Conservation (phyloP, 2,329 filamentous ascomycete genomes). For the Colletotrichum brevisporum region DNA sequence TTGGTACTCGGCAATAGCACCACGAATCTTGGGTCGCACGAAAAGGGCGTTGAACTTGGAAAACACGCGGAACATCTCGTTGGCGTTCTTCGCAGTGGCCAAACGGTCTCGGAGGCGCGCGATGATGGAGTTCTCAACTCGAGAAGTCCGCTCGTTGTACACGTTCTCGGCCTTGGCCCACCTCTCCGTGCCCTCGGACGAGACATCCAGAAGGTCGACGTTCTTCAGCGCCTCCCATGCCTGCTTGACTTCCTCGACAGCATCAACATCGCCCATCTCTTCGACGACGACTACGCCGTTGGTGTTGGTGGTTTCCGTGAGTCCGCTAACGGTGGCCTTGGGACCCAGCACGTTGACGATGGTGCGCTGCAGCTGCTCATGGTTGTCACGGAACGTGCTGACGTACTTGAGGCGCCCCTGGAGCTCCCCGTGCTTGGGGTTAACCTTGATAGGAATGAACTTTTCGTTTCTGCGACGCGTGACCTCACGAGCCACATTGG, state of each 20-base stretch:
- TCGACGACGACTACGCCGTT: constrained; percentile 83
- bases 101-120: constrained; percentile 91
- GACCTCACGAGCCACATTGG: constrained; percentile 95
- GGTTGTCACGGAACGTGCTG: constrained; percentile 93
- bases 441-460: constrained; percentile 98
- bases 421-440: constrained; percentile 86
- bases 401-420: constrained; percentile 95
- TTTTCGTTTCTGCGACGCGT: constrained; percentile 95
- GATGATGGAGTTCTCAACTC: constrained; percentile 99
- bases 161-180: constrained; percentile 96
- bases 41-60: constrained; percentile 99
- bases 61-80: constrained; percentile 99
- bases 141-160: constrained; percentile 97
- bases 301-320: constrained; percentile 63
- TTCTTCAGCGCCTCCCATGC: constrained; percentile 95
- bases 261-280: constrained; percentile 97
- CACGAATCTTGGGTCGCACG: constrained; percentile 97
- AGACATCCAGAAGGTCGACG: constrained; percentile 94
- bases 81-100: constrained; percentile 95
- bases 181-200: constrained; percentile 86
- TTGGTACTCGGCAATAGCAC: constrained; percentile 98
- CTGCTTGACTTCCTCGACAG: constrained; percentile 94
- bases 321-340: constrained; percentile 70
- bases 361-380: constrained; percentile 96
- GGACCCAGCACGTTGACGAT: constrained; percentile 97